These are phyloP conservation scores for Pythium phragmiticola DNA, from an alignment of 352 stramenopile genomes.

Conservation along the genomic window DNA sequence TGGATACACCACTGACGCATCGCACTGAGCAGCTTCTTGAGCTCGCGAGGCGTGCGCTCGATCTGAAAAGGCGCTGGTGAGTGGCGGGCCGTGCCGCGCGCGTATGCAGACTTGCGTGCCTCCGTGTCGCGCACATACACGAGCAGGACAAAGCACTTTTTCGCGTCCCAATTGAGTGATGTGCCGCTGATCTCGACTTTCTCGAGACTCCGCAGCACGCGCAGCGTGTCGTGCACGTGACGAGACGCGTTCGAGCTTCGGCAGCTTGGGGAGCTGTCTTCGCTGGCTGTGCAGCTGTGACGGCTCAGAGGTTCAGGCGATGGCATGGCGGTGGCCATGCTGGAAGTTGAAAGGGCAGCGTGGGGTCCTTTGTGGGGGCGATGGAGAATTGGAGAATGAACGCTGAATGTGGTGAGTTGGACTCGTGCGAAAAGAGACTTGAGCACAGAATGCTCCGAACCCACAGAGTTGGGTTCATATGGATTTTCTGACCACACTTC, in stretches of 20 bases:
- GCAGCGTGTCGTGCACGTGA: conserved; percentile 3
- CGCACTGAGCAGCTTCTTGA: conserved; percentile 4
- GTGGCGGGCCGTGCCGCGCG: background rate
- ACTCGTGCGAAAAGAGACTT: too few relatives aligned
- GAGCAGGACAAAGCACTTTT: conserved; percentile 12
- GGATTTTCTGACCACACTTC: too few relatives aligned
- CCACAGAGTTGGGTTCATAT: too few relatives aligned
- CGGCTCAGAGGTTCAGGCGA: too few relatives aligned
- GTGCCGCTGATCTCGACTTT: conserved; percentile 14
- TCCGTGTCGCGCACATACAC: conserved; percentile 13
- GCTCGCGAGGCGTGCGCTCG: conserved; percentile 17
- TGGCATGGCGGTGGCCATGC: too few relatives aligned
- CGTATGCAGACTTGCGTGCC: background rate
- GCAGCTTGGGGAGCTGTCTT: background rate
- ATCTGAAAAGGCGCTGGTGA: conserved; percentile 21
- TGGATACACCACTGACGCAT: conserved; percentile 11
- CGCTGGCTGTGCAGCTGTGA: background rate
- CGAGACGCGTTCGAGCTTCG: too few relatives aligned
- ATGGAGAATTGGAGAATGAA: too few relatives aligned
- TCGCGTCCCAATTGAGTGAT: conserved; percentile 15
- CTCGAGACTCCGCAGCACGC: conserved; percentile 12
- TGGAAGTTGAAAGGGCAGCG: too few relatives aligned
- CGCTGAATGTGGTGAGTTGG: too few relatives aligned
- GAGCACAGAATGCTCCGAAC: too few relatives aligned
- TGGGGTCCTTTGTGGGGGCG: too few relatives aligned